Evolutionary conservation across 805 yeast species (phyloP), one percentile per base, ranked within the genome.

Genomic region (Hanseniaspora singularis): DNA sequence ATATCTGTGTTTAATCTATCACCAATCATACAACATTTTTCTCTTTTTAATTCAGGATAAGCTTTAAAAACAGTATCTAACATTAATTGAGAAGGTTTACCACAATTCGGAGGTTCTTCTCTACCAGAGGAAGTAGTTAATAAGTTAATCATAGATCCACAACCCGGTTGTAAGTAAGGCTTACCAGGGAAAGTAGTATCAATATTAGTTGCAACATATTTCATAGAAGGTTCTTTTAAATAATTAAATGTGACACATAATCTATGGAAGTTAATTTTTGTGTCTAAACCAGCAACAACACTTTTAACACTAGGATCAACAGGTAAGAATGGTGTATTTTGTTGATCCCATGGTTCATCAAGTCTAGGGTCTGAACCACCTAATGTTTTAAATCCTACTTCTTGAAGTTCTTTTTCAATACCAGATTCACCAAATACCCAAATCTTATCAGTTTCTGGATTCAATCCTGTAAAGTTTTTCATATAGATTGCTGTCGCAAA

Each of bases 1-100:
- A 92, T 89, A 57, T 92, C 98, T 0, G 98, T 92, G 62, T 92
- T 89, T 50, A 92, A 69, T 53, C 98, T 72, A 61, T 92, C 98
- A 18, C 98, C 98, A 49, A 92, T 76, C 97, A 92, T 92, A 53
- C 89, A 72, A 11, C 94, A 79, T 49, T 75, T 71, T 3, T 64
- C 53, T 44, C 76, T 74, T 44, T 77, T 77, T 28, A 76, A 66
- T 16, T 72, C 62, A 49, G 74, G 71, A 52, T 68, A 72, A 30
- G 77, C 76, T 3, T 82, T 82, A 51, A 79, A 74, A 59, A 92
- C 83, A 18, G 94, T 79, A 58, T 85, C 84, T 79, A 92, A 74
- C 96, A 92, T 88, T 47, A 80, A 79, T 53, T 74, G 77, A 49
- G 79, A 77, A 19, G 98, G 98, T 60, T 92, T 92, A 46, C 98